Base-by-base conservation (phyloP, 2,329 filamentous ascomycete species). In the Fusarium coicis region DNA sequence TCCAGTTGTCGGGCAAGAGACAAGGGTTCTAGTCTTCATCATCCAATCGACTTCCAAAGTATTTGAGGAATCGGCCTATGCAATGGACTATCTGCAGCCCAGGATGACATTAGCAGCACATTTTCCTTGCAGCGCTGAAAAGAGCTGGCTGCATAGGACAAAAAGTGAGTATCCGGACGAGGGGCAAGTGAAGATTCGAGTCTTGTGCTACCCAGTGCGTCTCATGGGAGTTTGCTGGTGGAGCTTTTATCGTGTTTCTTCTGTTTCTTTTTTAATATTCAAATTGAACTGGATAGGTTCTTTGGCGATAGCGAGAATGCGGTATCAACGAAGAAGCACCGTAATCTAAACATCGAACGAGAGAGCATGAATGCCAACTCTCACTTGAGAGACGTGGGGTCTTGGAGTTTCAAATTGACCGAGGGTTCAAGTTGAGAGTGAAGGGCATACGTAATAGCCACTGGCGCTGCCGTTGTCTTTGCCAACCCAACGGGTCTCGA, bases 141-240 rank as follows among this genome's bases (percentile, higher is more conserved):
- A 30, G 53, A 68, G 76, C 52, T 32, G 36, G 55, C 26, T 74
- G 74, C 76, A 77, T 34, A 63, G 36, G 36, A 56, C 42, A 39
- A 58, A 74, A 77, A 49, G 76, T 69, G 74, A 64, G 63, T 67
- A 75, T 60, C 74, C 76, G 66, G 28, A 49, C 55, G 43, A 66
- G 66, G 68, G 55, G 63, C 39, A 26, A 36, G 36, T n/a, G 32
- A 53, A 36, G 47, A 61, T 59, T 72, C 52, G 67, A 72, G 32
- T 42, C 39, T 53, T 36, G 58, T 72, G 50, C 26, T 57, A 73
- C 70, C 47, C 47, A 66, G 37, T 70, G 66, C 49, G 44, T n/a
- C 37, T 64, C 40, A 63, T 59, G 68, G 32, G 36, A 49, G 52
- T 37, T 34, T 50, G 11, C 18, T 47, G 59, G 47, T 30, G 10